Percentiles rank a stretch among this genome's conserved stretches.
Evolutionary conservation across 768 basidiomycete genomes (phyloP).

Genomic region (Termitomyces sp.): DNA sequence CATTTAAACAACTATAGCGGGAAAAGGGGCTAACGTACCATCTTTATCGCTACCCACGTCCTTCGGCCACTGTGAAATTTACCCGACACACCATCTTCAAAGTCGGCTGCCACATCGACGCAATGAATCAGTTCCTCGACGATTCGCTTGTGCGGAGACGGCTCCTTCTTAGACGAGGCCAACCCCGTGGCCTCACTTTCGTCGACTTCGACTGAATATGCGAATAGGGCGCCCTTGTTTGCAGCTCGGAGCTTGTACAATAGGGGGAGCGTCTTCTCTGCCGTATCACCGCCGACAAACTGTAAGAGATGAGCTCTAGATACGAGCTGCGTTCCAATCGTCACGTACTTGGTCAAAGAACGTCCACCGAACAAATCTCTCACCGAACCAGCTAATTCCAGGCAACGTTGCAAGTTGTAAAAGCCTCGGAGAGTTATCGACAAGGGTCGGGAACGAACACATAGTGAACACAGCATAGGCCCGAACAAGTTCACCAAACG

Average conservation of each 20-base stretch:
- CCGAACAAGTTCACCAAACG: conserved; percentile 51
- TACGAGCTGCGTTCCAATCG: conserved; percentile 13
- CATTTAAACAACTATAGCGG: not conserved
- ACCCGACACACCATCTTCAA: conserved; percentile 54
- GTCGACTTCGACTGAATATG: conserved; percentile 86
- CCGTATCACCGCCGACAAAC: conserved; percentile 91
- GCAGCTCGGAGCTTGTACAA: conserved; percentile 59
- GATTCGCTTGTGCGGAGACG: conserved; percentile 54
- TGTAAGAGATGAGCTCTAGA: conserved; percentile 25
- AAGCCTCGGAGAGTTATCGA: conserved; percentile 72
- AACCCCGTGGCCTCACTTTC: conserved; percentile 45
- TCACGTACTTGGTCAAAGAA: conserved; percentile 77
- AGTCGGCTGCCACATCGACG: conserved; percentile 78
- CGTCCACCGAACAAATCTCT: conserved; percentile 69
- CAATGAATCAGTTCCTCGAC: conserved; percentile 75
- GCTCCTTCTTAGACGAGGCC: conserved; percentile 16
- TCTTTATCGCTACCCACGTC: conserved; percentile 86
- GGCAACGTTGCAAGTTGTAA: conserved; percentile 55
- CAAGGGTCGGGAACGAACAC: conserved; percentile 72
- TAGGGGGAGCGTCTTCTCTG: conserved; percentile 62
- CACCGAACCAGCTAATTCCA: conserved; percentile 62
- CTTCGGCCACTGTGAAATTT: conserved; percentile 38
- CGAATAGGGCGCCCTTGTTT: conserved; percentile 76
- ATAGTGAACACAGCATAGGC: conserved; percentile 82
- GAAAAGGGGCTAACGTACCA: conserved; percentile 45